These are phyloP conservation scores for Dothiorella sarmentorum DNA, from an alignment of 2,329 filamentous ascomycete species.

Conservation along the genomic window DNA sequence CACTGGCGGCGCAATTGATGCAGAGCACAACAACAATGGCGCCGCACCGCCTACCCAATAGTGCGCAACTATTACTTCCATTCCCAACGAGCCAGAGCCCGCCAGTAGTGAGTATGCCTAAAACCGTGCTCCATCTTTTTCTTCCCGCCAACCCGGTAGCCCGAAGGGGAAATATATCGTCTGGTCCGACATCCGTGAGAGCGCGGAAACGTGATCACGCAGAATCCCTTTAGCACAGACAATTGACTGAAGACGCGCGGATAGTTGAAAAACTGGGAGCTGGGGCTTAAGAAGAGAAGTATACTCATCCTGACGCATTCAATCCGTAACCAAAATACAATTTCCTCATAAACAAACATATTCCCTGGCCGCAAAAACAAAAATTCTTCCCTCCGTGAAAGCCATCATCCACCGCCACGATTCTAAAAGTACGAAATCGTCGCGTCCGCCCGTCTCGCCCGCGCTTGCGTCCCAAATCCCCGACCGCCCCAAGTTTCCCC, in stretches of 20 bases:
- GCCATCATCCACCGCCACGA: neutral
- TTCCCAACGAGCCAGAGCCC: neutral
- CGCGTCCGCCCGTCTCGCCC: neutral
- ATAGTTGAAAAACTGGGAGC: constrained; percentile 4
- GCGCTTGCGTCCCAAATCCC: neutral
- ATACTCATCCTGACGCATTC: constrained; percentile 15
- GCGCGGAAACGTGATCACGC: neutral
- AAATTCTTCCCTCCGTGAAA: neutral
- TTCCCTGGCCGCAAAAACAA: no score
- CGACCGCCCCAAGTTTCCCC: constrained; percentile 10
- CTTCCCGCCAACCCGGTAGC: no score
- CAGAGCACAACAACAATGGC: neutral
- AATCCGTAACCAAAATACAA: constrained; percentile 5
- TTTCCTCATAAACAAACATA: constrained; percentile 14
- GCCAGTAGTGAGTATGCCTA: neutral
- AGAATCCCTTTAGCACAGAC: neutral
- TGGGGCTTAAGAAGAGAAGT: constrained; percentile 10
- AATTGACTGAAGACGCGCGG: neutral
- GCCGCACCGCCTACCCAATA: neutral
- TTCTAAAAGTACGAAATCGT: neutral
- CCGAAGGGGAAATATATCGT: no score
- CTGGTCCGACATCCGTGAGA: neutral
- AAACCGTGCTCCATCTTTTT: neutral
- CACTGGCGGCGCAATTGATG: neutral
- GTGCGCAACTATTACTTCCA: neutral